These are phyloP conservation scores for Termitomyces sp. DNA, from an alignment of 768 basidiomycete genomes.

Conservation along the genomic window DNA sequence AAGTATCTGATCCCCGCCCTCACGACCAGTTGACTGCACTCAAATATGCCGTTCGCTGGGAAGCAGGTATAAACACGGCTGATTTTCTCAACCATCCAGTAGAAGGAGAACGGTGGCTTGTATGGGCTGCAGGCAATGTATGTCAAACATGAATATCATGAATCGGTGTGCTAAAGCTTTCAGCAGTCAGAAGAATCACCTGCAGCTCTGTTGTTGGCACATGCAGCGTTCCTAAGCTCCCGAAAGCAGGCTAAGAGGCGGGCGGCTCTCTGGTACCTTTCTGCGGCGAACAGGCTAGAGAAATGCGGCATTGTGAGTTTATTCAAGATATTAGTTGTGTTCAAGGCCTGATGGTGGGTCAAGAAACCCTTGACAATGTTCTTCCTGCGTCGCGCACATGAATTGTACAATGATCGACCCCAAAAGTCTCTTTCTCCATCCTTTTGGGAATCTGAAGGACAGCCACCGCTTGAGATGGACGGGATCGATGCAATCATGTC, in stretches of 20 bases:
- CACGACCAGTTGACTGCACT: slow-evolving; percentile 68
- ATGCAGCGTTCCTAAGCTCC: slow-evolving; percentile 70
- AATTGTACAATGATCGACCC: slow-evolving; percentile 49
- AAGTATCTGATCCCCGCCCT: slow-evolving; percentile 48
- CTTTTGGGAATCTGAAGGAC: slow-evolving; percentile 74
- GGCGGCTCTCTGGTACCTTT: slow-evolving; percentile 76
- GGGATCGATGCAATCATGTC: slow-evolving; percentile 65
- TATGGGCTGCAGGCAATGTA: slow-evolving; percentile 83
- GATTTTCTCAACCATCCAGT: slow-evolving; percentile 58
- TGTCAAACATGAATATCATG: slow-evolving; percentile 15
- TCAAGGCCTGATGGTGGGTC: not conserved
- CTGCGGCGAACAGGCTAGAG: slow-evolving; percentile 73
- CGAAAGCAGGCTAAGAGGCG: slow-evolving; percentile 55
- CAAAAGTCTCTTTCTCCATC: slow-evolving; percentile 69
- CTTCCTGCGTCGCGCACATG: slow-evolving; percentile 70
- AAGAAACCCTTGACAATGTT: slow-evolving; percentile 87
- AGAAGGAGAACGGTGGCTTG: slow-evolving; percentile 83
- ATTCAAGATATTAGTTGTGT: slow-evolving; percentile 5
- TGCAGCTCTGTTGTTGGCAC: slow-evolving; percentile 73
- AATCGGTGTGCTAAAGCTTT: slow-evolving; percentile 21
- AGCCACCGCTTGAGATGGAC: slow-evolving; percentile 29
- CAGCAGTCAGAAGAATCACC: slow-evolving; percentile 79
- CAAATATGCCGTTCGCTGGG: slow-evolving; percentile 74
- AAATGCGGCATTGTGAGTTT: slow-evolving; percentile 78
- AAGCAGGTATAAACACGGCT: slow-evolving; percentile 49